Base-by-base conservation (phyloP, 1,139 yeast species). In the Candida mesenterica region DNA sequence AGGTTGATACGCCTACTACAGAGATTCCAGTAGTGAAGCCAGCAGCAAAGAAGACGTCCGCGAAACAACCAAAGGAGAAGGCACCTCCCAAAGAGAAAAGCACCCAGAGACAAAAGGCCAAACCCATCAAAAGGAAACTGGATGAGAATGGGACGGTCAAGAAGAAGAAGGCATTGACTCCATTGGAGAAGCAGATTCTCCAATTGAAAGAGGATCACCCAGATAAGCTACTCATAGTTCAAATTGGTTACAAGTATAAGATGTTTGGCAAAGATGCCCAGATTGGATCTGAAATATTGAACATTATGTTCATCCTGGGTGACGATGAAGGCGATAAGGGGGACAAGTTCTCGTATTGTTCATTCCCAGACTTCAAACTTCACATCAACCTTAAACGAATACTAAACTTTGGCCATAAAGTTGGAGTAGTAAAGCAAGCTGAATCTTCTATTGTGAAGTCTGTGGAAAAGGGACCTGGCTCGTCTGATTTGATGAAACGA, bases 231-330 rank as follows among this genome's bases (percentile, higher is more conserved):
- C 64, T 92, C 5, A 79, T 92, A 0, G 72, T 92, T 16, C 94
- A 92, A 53, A 94, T 86, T 6, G 98, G 98, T 0, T 92, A 92
- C 61, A 88, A 88, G 57, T 92, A 80, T 62, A 85, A 85, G 52
- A 80, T 89, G 40, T 88, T 79, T 55, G 96, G 95, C 0, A 73
- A 79, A 37, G 97, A 90, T 61, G 97, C 97, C 0, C 68, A 64
- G 13, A 65, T 65, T 3, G 96, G 82, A 0, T 72, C 95, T 7
- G 61, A 68, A 34, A 69, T 82, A 10, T 59, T 88, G 26, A 82
- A 84, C 42, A 82, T 86, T 35, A 82, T 82, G 79, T 64, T 82
- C 18, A 71, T 87, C 1, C 82, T 85, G 0, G 90, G 94, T 1
- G 75, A 61, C 62, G 34, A 60, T 4, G 79, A 77, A 30, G 45